Base-by-base conservation (phyloP, 2,329 filamentous ascomycete species). In the Penicillium vulpinum region DNA sequence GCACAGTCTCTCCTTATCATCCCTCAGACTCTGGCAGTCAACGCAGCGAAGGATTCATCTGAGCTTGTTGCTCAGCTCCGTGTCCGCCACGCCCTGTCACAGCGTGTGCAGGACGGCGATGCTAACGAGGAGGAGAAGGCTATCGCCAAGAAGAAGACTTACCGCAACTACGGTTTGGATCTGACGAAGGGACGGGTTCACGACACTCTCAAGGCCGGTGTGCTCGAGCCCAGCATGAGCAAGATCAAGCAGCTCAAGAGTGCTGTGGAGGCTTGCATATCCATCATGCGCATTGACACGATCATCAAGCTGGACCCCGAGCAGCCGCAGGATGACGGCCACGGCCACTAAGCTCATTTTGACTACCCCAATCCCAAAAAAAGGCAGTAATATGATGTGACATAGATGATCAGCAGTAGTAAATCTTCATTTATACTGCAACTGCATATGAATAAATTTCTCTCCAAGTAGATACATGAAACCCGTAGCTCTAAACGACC, bases 221-320 rank as follows among this genome's bases (percentile, higher is more conserved):
- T 99, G 60, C 77, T 99, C 71, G 94, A 99, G 81, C 94, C 94
- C 31, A 96, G 90, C 78, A 92, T 99, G 82, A 97, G 93, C 85
- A 99, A 99, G 84, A 85, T 99, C 66, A 89, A 93, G 78, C 94
- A 97, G 82, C 82, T 99, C 72, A 99, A 99, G 88, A 95, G 90
- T 78, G 94, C 94, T 28, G 94, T 99, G 48, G 94, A 99, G 80
- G 94, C 94, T 54, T 97, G 94, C 77, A 96, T 99, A 77, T 90
- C 92, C 72, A 97, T 99, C 75, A 97, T 99, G 94, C 86, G 94
- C 71, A 99, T 99, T 74, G 94, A 99, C 81, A 97, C 94, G 64
- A 83, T 99, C 78, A 97, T 99, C 80, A 96, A 96, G 82, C 81
- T 99, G 76, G 94, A 99, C 82, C 92, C 92, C 18, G 92, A 97